phyloP scores from a whole-genome alignment of 371 early-diverging fungal genomes.

The Rhizopus microsporus region DNA sequence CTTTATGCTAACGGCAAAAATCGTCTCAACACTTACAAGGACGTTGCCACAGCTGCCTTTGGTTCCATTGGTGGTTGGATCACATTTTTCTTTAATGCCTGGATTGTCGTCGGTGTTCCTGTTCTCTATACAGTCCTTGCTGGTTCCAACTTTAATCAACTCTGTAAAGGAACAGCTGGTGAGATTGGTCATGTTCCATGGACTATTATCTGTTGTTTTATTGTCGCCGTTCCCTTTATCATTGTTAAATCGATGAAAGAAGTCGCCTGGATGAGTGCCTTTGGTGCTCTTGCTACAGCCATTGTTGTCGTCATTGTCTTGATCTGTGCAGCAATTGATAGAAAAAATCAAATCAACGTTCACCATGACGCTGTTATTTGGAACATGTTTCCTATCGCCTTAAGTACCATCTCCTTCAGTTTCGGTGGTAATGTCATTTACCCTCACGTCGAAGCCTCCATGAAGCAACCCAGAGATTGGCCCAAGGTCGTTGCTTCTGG shows the following conservation, averaged over 20 bases:
- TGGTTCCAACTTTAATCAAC: slow-evolving; percentile 50
- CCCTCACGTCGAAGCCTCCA: slow-evolving; percentile 84
- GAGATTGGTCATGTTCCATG: slow-evolving; percentile 46
- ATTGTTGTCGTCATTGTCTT: slow-evolving; percentile 48
- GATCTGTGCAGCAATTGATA: slow-evolving; percentile 40
- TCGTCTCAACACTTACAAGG: slow-evolving; percentile 45
- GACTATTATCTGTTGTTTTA: slow-evolving; percentile 69
- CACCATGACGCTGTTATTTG: slow-evolving; percentile 50
- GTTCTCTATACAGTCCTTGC: slow-evolving; percentile 59
- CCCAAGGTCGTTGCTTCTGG: slow-evolving; percentile 68
- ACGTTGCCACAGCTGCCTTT: slow-evolving; percentile 40
- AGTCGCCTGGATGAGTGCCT: slow-evolving; percentile 62
- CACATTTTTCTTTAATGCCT: slow-evolving; percentile 56
- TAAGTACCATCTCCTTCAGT: slow-evolving; percentile 73
- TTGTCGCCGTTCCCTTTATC: slow-evolving; percentile 54
- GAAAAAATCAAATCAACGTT: slow-evolving; percentile 25
- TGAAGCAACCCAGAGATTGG: slow-evolving; percentile 79
- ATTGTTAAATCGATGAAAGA: slow-evolving; percentile 63
- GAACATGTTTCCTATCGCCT: slow-evolving; percentile 57
- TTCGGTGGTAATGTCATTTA: slow-evolving; percentile 84
- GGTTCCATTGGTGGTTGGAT: slow-evolving; percentile 44
- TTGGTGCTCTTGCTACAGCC: slow-evolving; percentile 59
- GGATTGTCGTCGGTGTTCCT: slow-evolving; percentile 57
- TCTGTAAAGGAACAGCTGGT: slow-evolving; percentile 38
- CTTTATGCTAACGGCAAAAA: slow-evolving; percentile 39